phyloP scores from a whole-genome alignment of 768 basidiomycete species.

The Chalciporus piperatus region DNA sequence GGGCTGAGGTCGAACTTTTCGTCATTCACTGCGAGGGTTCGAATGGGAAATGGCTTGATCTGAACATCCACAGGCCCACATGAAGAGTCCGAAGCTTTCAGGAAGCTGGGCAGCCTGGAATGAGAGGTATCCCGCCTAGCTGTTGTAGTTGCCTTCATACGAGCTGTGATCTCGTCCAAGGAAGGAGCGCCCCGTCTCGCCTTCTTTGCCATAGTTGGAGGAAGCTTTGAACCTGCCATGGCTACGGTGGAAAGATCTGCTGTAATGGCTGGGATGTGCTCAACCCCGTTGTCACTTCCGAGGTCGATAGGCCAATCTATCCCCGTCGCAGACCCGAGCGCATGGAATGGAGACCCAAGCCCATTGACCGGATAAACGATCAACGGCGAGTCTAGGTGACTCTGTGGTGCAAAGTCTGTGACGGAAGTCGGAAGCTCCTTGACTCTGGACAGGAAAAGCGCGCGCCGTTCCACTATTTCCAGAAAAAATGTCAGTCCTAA shows the following conservation, averaged over 20 bases:
- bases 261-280: conserved; percentile 47
- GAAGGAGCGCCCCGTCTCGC: conserved; percentile 49
- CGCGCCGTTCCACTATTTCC: conserved; percentile 65
- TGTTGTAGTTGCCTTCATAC: conserved; percentile 35
- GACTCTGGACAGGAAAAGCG: conserved; percentile 72
- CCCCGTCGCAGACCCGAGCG: conserved; percentile 48
- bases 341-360: conserved; percentile 57
- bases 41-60: conserved; percentile 37
- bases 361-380: conserved; percentile 71
- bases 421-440: conserved; percentile 63
- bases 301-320: not conserved
- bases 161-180: conserved; percentile 74
- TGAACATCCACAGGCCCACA: conserved; percentile 17
- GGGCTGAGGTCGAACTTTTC: conserved; percentile 4
- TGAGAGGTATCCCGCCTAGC: conserved; percentile 19
- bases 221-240: not conserved
- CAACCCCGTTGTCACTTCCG: conserved; percentile 63
- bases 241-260: conserved; percentile 13
- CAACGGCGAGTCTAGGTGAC: conserved; percentile 66
- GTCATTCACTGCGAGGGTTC: conserved; percentile 20
- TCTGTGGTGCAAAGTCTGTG: conserved; percentile 56
- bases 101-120: conserved; percentile 36
- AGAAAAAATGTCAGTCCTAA: not conserved
- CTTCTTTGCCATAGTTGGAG: conserved; percentile 7
- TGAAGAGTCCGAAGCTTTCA: conserved; percentile 13